A percentile compares a stretch with the other conserved stretches of the same genome.
Evolutionary conservation across 2,329 filamentous ascomycete species (phyloP).

Genomic region (Fusarium sp.): DNA sequence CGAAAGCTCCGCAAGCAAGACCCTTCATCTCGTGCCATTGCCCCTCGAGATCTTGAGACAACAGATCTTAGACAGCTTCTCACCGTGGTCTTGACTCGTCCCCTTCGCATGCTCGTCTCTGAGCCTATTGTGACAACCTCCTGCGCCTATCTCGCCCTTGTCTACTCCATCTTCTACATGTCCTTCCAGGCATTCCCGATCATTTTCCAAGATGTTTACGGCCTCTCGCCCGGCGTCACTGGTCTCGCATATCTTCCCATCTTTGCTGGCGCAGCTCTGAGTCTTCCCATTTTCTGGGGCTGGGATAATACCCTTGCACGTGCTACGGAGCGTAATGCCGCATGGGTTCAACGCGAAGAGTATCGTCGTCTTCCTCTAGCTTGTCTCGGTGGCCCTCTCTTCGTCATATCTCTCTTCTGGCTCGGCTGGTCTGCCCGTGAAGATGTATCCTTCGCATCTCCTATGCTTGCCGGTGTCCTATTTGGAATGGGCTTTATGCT

Average conservation of each 20-base stretch:
- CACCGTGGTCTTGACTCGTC: slow-evolving; percentile 78
- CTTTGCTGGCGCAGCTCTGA: slow-evolving; percentile 71
- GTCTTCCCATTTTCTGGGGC: slow-evolving; percentile 71
- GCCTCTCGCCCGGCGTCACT: slow-evolving; percentile 72
- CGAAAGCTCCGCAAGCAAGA: slow-evolving; percentile 67
- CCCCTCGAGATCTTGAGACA: slow-evolving; percentile 74
- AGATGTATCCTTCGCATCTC: slow-evolving; percentile 65
- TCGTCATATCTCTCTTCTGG: slow-evolving; percentile 69
- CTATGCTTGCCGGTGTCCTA: slow-evolving; percentile 70
- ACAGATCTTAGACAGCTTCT: slow-evolving; percentile 69
- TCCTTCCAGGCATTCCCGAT: slow-evolving; percentile 82
- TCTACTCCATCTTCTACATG: slow-evolving; percentile 77
- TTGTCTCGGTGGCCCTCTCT: slow-evolving; percentile 76
- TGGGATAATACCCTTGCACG: slow-evolving; percentile 73
- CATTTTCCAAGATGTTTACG: slow-evolving; percentile 75
- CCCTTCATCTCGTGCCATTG: slow-evolving; percentile 64
- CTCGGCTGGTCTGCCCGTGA: slow-evolving; percentile 69
- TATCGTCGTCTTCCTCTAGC: slow-evolving; percentile 79
- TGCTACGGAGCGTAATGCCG: slow-evolving; percentile 62
- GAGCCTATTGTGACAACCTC: slow-evolving; percentile 81
- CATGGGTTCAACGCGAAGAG: slow-evolving; percentile 74
- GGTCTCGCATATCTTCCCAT: slow-evolving; percentile 79
- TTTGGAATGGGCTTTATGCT: slow-evolving; percentile 74
- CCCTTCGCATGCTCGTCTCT: slow-evolving; percentile 77
- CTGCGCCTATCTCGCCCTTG: slow-evolving; percentile 77